A percentile compares a stretch with the other conserved stretches of the same genome.
Conservation (phyloP, 148 eudicot genomes). For the Spergularia bocconei region DNA sequence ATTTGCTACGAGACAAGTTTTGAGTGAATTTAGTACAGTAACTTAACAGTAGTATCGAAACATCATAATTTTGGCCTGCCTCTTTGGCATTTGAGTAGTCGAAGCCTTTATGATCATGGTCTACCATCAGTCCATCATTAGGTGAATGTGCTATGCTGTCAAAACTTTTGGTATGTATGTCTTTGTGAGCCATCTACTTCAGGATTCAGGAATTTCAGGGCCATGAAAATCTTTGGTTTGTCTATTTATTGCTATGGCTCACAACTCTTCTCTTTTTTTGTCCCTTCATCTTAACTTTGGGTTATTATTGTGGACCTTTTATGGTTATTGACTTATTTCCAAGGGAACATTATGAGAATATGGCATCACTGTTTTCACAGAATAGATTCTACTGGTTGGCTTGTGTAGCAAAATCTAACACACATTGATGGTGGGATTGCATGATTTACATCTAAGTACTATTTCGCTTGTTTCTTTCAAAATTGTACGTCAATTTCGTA, state of each 20-base stretch:
- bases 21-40: too few species aligned
- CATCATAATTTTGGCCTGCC: slow-evolving; percentile 14
- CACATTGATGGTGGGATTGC: neutral
- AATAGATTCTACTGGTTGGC: neutral
- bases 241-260: neutral
- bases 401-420: neutral
- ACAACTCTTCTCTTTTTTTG: neutral
- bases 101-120: neutral
- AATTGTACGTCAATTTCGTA: too few species aligned
- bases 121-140: neutral
- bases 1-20: too few species aligned
- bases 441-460: neutral
- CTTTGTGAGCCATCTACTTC: neutral
- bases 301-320: neutral
- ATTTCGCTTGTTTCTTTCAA: too few species aligned
- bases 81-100: slow-evolving; percentile 8
- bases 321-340: neutral
- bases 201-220: neutral
- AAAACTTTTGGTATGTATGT: neutral
- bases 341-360: too few species aligned
- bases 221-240: neutral
- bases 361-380: neutral
- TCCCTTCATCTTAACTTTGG: neutral
- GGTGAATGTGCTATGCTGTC: neutral
- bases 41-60: neutral